These are phyloP conservation scores for Eucalyptus leucophloia DNA, from an alignment of 345 rosid genomes.

Conservation along the genomic window DNA sequence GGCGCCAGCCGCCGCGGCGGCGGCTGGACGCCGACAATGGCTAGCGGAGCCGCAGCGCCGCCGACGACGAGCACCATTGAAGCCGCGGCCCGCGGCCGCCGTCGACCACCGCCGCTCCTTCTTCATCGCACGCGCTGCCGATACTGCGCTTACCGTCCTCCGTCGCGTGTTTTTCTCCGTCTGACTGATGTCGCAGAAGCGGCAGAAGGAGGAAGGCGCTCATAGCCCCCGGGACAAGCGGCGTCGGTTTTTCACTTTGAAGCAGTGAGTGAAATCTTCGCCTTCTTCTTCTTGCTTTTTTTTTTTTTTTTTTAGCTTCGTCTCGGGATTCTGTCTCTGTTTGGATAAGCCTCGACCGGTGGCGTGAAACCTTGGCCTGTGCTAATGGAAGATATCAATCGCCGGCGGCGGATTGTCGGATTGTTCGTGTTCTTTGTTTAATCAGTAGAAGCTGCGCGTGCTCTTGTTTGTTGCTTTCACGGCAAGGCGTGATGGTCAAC, in stretches of 20 bases:
- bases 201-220: constrained; percentile 63
- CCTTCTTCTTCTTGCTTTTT: not conserved
- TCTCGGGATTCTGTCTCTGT: not conserved
- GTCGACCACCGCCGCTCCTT: not conserved
- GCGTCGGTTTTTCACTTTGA: constrained; percentile 33
- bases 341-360: not conserved
- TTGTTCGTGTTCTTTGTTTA: not conserved
- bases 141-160: not conserved
- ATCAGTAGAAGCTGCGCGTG: not conserved
- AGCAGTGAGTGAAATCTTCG: constrained; percentile 14
- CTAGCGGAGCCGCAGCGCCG: not conserved
- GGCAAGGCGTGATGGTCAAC: not conserved
- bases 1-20: not conserved
- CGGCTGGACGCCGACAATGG: not conserved
- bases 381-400: not conserved
- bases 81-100: not conserved
- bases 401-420: not conserved
- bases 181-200: constrained; percentile 65
- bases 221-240: constrained; percentile 53
- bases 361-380: not conserved
- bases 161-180: not conserved
- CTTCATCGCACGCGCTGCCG: not conserved
- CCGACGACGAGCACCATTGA: not conserved
- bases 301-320: not conserved
- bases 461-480: not conserved